These are phyloP conservation scores for Yamadazyma takamatsuzukensis DNA, from an alignment of 805 yeast genomes.

Conservation along the genomic window DNA sequence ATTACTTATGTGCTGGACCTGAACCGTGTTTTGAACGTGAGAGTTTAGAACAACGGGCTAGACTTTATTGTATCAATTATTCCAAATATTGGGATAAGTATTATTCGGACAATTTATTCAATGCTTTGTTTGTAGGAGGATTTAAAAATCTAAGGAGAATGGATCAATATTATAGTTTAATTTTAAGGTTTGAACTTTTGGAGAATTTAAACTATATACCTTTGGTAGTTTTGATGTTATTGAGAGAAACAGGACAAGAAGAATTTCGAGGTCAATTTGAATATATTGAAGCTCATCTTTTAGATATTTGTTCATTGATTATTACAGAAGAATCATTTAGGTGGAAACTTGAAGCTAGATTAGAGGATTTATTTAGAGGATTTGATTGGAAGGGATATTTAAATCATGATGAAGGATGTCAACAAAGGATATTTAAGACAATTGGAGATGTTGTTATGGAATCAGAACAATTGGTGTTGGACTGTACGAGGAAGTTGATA, in stretches of 20 bases:
- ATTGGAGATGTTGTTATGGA: slow-evolving; percentile 6
- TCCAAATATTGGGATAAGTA: slow-evolving; percentile 9
- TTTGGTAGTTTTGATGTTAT: slow-evolving; percentile 7
- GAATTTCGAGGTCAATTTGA: no score
- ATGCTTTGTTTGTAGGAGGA: no score
- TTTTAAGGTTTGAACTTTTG: slow-evolving; percentile 9
- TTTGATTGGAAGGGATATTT: slow-evolving; percentile 9
- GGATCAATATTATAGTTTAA: no score
- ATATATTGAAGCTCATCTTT: slow-evolving; percentile 2
- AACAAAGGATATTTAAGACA: slow-evolving; percentile 8
- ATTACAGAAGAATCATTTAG: slow-evolving; percentile 3
- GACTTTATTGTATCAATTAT: not conserved
- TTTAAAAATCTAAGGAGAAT: no score
- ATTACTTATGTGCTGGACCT: no score
- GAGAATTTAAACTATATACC: slow-evolving; percentile 11
- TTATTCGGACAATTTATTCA: slow-evolving; percentile 10
- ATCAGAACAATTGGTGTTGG: not conserved
- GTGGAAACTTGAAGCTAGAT: slow-evolving; percentile 2
- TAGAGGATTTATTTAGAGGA: slow-evolving; percentile 1
- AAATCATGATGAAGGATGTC: slow-evolving; percentile 2
- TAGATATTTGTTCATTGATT: slow-evolving; percentile 7
- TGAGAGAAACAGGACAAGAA: slow-evolving; percentile 5
- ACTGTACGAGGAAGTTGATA: not conserved
- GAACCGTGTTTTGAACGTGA: no score
- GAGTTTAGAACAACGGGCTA: not conserved